These are phyloP conservation scores for Xylaria bambusicola DNA, from an alignment of 495 filamentous ascomycete species.

Conservation along the genomic window DNA sequence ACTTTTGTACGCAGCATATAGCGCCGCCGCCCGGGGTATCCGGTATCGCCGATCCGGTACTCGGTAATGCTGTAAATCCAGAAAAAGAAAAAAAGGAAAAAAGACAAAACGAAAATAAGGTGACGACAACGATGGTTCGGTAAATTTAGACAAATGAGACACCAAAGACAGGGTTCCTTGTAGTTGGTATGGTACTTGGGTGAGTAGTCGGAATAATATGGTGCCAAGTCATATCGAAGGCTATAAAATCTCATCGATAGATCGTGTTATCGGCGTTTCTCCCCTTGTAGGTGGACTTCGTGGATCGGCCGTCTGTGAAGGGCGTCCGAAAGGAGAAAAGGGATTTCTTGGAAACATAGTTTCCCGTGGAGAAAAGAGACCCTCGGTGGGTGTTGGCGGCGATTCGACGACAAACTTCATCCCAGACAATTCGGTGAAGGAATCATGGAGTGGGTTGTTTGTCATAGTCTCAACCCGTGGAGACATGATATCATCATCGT, in stretches of 20 bases:
- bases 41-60: conserved; percentile 28
- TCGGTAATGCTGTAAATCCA: conserved; percentile 18
- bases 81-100: conserved; percentile 20
- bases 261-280: conserved; percentile 66
- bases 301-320: conserved; percentile 55
- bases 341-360: conserved; percentile 54
- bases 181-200: background rate
- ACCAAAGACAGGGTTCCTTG: background rate
- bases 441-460: conserved; percentile 51
- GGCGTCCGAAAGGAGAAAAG: conserved; percentile 48
- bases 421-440: conserved; percentile 38
- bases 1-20: conserved; percentile 13
- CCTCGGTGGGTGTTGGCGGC: conserved; percentile 47
- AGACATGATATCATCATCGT: conserved; percentile 50
- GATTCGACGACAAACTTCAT: conserved; percentile 51
- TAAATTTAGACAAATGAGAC: conserved; percentile 7
- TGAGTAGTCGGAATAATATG: background rate
- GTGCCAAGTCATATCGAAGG: background rate
- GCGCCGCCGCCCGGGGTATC: conserved; percentile 32
- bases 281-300: conserved; percentile 65
- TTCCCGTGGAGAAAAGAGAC: conserved; percentile 52
- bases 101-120: conserved; percentile 21
- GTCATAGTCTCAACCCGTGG: conserved; percentile 56
- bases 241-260: conserved; percentile 60
- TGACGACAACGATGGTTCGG: conserved; percentile 19